Evolutionary conservation across 1,139 yeast genomes (phyloP), one percentile per base, ranked within the genome.

Genomic region (Candida glucosophila): DNA sequence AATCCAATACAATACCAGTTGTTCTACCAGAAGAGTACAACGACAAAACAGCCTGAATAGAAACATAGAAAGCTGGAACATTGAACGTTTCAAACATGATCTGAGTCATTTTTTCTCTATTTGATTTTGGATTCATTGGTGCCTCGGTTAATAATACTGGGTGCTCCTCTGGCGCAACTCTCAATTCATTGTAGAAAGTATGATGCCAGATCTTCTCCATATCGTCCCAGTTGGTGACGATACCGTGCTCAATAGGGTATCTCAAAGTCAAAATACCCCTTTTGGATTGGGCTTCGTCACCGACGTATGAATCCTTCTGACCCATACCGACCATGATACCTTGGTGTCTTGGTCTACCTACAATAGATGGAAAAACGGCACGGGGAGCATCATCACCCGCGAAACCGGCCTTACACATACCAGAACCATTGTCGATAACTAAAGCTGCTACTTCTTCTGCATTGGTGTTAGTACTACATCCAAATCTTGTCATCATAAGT

Each of bases 351-450:
- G 98, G 97, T 74, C 98, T 92, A 71, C 98, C 98, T 46, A 90
- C 98, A 58, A 90, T 90, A 40, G 98, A 90, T 56, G 98, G 98
- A 88, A 90, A 90, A 52, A 90, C 98, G 53, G 98, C 98, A 69
- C 96, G 83, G 61, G 98, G 98, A 44, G 98, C 97, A 71, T 90
- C 98, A 61, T 90, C 98, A 73, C 98, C 98, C 77, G 98, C 98
- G 65, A 88, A 90, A 72, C 98, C 98, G 92, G 97, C 97, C 67
- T 90, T 90, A 79, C 97, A 90, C 97, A 90, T 90, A 78, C 98
- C 98, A 60, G 98, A 90, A 74, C 98, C 98, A 72, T 90, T 90
- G 66, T 90, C 98, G 69, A 90, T 90, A 73, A 90, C 98, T 70
- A 81, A 80, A 48, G 70, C 70, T 52, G 70, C 68, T 47, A 64